These are phyloP conservation scores for Cladophialophora yegresii DNA, from an alignment of 2,329 filamentous ascomycete genomes.

Conservation along the genomic window DNA sequence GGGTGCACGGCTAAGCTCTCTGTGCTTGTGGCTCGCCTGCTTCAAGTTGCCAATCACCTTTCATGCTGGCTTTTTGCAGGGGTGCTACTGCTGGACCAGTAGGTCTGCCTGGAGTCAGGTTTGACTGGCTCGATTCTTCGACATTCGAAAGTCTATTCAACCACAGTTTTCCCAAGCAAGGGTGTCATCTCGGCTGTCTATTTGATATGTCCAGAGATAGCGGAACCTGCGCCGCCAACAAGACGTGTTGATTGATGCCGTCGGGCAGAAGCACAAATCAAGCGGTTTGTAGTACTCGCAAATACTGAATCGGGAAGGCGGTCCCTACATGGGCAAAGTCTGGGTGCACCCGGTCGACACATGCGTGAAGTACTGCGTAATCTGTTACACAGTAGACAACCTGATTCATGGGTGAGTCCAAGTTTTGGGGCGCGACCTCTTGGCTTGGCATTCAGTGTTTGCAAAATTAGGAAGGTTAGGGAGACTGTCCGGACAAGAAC, in stretches of 20 bases:
- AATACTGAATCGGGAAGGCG: not conserved
- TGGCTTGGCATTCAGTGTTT: not conserved
- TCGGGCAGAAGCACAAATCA: slow-evolving; percentile 2
- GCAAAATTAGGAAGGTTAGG: not conserved
- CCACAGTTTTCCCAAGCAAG: not conserved
- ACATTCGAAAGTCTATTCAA: slow-evolving; percentile 1
- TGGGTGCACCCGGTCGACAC: slow-evolving; percentile 1
- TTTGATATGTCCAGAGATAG: not conserved
- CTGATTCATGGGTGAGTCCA: slow-evolving; percentile 13
- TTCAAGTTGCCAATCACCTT: slow-evolving; percentile 1
- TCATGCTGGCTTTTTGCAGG: slow-evolving; percentile 5
- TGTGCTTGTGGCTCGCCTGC: not conserved
- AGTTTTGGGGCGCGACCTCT: not conserved
- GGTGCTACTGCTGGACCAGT: not conserved
- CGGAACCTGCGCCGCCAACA: not conserved
- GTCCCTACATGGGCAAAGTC: slow-evolving; percentile 8
- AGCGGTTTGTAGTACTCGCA: not conserved
- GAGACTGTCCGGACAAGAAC: slow-evolving; percentile 3
- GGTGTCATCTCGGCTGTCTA: slow-evolving; percentile 8
- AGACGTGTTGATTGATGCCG: slow-evolving; percentile 14
- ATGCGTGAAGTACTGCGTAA: slow-evolving; percentile 5
- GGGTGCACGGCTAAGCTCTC: slow-evolving; percentile 8
- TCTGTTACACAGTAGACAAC: slow-evolving; percentile 4
- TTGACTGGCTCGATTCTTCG: slow-evolving; percentile 6
- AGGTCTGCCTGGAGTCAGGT: not conserved